Conservation (phyloP, 805 yeast genomes). For the Myxozyma neglecta region DNA sequence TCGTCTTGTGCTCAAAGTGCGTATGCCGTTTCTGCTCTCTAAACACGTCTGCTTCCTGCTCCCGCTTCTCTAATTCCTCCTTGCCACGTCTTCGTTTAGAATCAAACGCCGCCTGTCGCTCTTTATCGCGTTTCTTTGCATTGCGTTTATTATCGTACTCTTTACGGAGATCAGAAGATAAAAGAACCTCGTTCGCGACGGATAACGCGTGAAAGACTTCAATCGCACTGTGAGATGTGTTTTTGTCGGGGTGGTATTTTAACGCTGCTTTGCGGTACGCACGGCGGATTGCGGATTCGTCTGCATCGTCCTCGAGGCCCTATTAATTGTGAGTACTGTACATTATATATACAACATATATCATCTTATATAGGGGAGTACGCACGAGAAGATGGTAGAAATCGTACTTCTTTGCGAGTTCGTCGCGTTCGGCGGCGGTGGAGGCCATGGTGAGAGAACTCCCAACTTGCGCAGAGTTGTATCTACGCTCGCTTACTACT, state of each 20-base stretch:
- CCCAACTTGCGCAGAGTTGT: neutral
- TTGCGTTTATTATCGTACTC: conserved; percentile 58
- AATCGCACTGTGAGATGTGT: conserved; percentile 64
- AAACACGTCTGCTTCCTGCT: conserved; percentile 10
- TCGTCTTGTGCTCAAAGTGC: neutral
- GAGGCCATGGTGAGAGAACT: neutral
- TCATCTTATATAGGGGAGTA: neutral
- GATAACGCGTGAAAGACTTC: conserved; percentile 94
- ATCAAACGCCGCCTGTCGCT: conserved; percentile 26
- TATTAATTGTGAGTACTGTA: conserved; percentile 42
- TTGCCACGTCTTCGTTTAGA: conserved; percentile 15
- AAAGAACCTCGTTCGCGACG: conserved; percentile 89
- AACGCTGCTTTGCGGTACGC: conserved; percentile 86
- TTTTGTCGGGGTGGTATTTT: conserved; percentile 87
- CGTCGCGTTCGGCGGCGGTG: conserved; percentile 25
- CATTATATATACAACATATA: neutral
- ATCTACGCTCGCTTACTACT: neutral
- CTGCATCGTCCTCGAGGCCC: conserved; percentile 66
- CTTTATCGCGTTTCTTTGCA: conserved; percentile 13
- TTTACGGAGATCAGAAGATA: conserved; percentile 75
- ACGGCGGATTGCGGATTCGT: conserved; percentile 69
- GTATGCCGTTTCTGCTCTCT: neutral
- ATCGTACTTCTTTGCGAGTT: conserved; percentile 26
- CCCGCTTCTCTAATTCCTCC: conserved; percentile 28
- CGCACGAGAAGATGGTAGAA: conserved; percentile 27